Evolutionary conservation across 2,329 filamentous ascomycete genomes (phyloP), one percentile per base, ranked within the genome.

Genomic region (Orbilia quercus): DNA sequence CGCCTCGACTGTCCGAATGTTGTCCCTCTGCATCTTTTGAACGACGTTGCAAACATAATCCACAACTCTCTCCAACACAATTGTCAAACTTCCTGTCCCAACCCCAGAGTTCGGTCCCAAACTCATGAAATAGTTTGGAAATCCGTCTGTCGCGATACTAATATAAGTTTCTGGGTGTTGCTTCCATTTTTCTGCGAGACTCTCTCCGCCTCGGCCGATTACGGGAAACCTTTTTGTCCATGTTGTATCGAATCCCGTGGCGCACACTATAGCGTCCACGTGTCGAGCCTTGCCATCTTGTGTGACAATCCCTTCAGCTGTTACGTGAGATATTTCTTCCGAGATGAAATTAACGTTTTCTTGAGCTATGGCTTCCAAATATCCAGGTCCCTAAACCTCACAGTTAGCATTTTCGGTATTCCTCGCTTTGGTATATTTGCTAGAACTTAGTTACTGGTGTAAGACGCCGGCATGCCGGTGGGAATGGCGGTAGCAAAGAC

Each of bases 101-200:
- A 84, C 82, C 42, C 80, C 81, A 18, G 80, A 81, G 77, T 85
- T 85, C 40, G 84, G 84, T 0, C 84, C 84, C 47, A 83, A 80
- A 77, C 84, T 80, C 76, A 84, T 84, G 72, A 87, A 85, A 77
- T 86, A 86, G 76, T 87, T 87, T 0, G 85, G 84, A 67, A 86
- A 81, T 0, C 82, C 82, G 1, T 83, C 78, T 1, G 85, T 81
- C n/a, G 83, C 84, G 57, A 84, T 82, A 2, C 84, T 86, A 79
- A 87, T 83, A 78, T 86, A 87, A 0, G 84, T 82, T 74, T 82
- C 82, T 0, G 85, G 84, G 44, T 81, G 79, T 4, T 79, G 73
- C 44, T 76, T 77, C 84, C 85, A 85, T 14, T 77, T 79, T 38
- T 85, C 82, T 72, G 84, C 84, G 31, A 87, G 80, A 2, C 80